Evolutionary conservation across 441 rosid genomes (phyloP), one percentile per base, ranked within the genome.

Genomic region (Brassica hybrid): DNA sequence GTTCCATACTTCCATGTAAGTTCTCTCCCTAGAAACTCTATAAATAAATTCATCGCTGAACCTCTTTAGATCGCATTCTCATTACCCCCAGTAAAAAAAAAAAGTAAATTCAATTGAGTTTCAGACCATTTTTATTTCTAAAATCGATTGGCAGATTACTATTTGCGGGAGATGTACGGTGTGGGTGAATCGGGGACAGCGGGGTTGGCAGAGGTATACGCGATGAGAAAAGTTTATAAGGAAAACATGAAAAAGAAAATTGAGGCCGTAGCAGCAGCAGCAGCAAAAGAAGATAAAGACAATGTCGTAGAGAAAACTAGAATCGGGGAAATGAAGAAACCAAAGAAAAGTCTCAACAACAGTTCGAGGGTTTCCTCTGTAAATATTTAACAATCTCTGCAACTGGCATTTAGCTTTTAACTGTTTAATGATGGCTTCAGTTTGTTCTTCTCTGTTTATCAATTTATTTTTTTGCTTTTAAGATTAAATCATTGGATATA

Each of bases 241-340:
- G 78, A 79, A 19, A 73, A 79, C 54, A 62, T 79, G 78, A 79
- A 78, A 65, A 67, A 7, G 50, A 79, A 73, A 36, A 65, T 73
- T n/a, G 78, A 69, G 0, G 80, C 63, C 8, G 59, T 27, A 27
- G 54, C 66, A 1, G 61, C 27, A 0, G 21, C 25, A 25, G 25
- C 8, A 68, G 32, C 36, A 27, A 52, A 62, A 7, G 30, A 79
- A 63, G 71, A 62, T 7, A 54, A 79, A 9, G n/a, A 68, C 1
- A 62, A 54, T 38, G 71, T 62, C 52, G 66, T 2, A 68, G 74
- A 73, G 18, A 73, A 52, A n/a, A 67, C 0, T 11, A 63, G 56
- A 54, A n/a, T 21, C 13, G 16, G 0, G 56, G 52, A 56, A 69
- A 41, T 6, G 1, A 74, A 73, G 66, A 73, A 73, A 27, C 16